Conservation (phyloP, 2,329 filamentous ascomycete genomes). For the Aspergillus quadricinctus region DNA sequence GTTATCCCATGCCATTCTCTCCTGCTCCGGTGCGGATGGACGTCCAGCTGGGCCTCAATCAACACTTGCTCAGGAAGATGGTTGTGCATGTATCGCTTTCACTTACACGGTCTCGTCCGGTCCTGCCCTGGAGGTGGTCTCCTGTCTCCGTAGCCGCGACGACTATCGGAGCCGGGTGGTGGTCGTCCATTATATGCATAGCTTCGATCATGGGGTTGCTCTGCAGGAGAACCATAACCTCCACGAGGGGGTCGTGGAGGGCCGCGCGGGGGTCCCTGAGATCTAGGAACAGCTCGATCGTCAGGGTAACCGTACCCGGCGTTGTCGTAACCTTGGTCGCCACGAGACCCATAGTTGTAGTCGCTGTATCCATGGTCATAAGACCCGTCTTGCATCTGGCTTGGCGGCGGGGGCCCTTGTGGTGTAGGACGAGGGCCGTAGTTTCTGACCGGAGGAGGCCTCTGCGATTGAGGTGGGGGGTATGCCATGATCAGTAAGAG, state of each 20-base stretch:
- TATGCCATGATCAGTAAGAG: conserved; percentile 31
- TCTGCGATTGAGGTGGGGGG: conserved; percentile 28
- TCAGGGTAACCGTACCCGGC: conserved; percentile 24
- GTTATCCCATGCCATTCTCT: conserved; percentile 43
- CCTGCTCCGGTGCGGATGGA: conserved; percentile 34
- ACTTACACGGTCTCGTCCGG: conserved; percentile 33
- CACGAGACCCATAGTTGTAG: conserved; percentile 22
- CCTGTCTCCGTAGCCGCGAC: conserved; percentile 24
- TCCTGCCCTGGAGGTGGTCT: conserved; percentile 28
- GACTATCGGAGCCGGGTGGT: conserved; percentile 20
- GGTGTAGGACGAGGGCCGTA: conserved; percentile 23
- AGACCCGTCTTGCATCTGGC: conserved; percentile 20
- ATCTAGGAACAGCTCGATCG: conserved; percentile 21
- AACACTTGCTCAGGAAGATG: background rate
- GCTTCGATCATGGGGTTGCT: conserved; percentile 13
- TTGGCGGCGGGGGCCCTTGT: conserved; percentile 17
- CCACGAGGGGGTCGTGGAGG: conserved; percentile 31
- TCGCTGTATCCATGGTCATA: conserved; percentile 23
- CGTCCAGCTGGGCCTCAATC: conserved; percentile 19
- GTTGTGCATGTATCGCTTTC: background rate
- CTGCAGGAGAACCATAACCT: conserved; percentile 22
- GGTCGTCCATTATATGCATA: conserved; percentile 25
- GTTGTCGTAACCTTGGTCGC: conserved; percentile 22
- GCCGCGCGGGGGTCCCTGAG: conserved; percentile 23
- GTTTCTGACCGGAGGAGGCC: conserved; percentile 31